Conservation (phyloP, 1,139 yeast genomes). For the Sugiyamaella paludigena region DNA sequence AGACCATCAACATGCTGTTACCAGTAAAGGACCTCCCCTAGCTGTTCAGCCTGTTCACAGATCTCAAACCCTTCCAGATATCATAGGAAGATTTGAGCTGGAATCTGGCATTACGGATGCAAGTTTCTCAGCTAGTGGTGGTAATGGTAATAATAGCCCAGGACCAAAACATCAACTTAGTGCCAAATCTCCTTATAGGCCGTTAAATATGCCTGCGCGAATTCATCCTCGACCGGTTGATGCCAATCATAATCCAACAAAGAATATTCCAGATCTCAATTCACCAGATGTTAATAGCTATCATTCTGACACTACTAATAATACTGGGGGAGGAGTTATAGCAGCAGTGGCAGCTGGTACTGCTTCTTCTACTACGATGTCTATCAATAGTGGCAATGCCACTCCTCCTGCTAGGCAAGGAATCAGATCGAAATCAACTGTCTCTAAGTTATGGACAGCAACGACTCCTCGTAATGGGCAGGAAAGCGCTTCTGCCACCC, state of each 20-base stretch:
- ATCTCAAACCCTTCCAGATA: slow-evolving; percentile 17
- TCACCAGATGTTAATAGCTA: slow-evolving; percentile 13
- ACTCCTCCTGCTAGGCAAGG: slow-evolving; percentile 11
- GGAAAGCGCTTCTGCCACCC: slow-evolving; percentile 25
- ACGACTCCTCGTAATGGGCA: slow-evolving; percentile 20
- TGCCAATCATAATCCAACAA: neutral
- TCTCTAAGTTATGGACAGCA: slow-evolving; percentile 22
- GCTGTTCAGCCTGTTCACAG: slow-evolving; percentile 1
- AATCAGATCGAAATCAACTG: slow-evolving; percentile 26
- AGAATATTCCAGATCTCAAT: neutral
- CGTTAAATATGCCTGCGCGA: slow-evolving; percentile 16
- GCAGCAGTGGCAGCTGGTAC: too few species aligned
- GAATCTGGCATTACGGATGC: neutral
- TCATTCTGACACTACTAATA: neutral
- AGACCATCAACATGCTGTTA: neutral
- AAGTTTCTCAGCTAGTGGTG: neutral
- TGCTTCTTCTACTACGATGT: neutral
- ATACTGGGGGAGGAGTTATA: too few species aligned
- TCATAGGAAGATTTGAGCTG: slow-evolving; percentile 2
- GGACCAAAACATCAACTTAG: slow-evolving; percentile 8
- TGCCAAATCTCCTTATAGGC: slow-evolving; percentile 21
- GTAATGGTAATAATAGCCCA: slow-evolving; percentile 5
- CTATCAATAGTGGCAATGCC: neutral
- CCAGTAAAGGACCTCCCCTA: too few species aligned
- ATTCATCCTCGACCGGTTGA: slow-evolving; percentile 11